Base-by-base conservation (phyloP, 495 filamentous ascomycete genomes). In the Neohortaea acidophila region DNA sequence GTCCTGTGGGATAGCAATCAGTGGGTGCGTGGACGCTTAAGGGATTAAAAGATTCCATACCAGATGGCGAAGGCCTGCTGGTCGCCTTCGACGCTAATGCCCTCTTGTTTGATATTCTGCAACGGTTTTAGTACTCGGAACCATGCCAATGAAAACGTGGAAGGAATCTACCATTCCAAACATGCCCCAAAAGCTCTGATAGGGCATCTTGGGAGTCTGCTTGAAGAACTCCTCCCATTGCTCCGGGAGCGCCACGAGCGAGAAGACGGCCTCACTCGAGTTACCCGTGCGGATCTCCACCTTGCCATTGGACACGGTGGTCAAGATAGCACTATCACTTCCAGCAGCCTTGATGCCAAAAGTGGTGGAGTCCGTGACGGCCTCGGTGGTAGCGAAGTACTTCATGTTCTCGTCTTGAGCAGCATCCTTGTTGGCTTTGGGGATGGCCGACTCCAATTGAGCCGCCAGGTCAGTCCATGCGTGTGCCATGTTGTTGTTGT, bases 171-270 rank as follows among this genome's bases (percentile, higher is more conserved):
- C 32, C 32, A 34, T 34, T 4, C 32, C 32, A 15, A 34, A 34
- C 32, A 34, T 34, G 32, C 32, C 55, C 55, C 57, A 58, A 39
- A 51, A 60, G 31, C 48, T 55, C 39, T 60, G 57, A 21, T 57
- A 60, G 25, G 54, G 54, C 23, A 46, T 43, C 0, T 45, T 53
- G 7, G 59, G 59, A 14, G 56, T 49, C 13, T 48, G 51, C 43
- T 57, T 53, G 48, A 62, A 59, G 39, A 56, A 58, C 33, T 58
- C 51, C 40, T 58, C 43, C 59, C 59, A 62, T 50, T 62, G 58
- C 41, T 62, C 51, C 10, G 59, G 57, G 8, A 54, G 48, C 3
- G 58, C 59, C 3, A 54, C 55, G 10, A 56, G 49, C 5, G 42
- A 46, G 50, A 58, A 59, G 2, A 48, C 29, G 10, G 48, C 48